Evolutionary conservation across 2,329 filamentous ascomycete genomes (phyloP).

Genomic region (Trichoderma aggressivum): DNA sequence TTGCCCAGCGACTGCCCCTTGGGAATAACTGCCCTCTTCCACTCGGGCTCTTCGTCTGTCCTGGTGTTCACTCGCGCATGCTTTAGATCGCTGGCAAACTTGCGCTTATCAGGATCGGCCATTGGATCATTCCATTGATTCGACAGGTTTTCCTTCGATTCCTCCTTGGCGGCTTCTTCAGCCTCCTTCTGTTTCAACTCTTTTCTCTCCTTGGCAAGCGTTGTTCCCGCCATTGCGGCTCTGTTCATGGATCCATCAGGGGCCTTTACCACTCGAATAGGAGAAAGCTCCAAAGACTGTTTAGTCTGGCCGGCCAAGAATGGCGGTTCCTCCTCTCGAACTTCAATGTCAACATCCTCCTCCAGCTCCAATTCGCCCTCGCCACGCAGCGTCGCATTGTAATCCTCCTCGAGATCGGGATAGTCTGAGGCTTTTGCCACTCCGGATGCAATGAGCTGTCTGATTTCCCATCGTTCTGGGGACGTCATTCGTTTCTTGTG

Average conservation of each 20-base stretch:
- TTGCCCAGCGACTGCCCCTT: constrained; percentile 81
- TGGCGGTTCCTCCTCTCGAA: constrained; percentile 91
- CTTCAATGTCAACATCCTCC: constrained; percentile 95
- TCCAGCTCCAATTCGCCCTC: constrained; percentile 89
- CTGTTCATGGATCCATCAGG: constrained; percentile 97
- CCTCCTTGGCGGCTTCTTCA: constrained; percentile 69
- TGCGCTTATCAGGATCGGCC: constrained; percentile 76
- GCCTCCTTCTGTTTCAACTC: constrained; percentile 86
- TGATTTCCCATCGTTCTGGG: constrained; percentile 95
- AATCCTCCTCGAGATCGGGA: constrained; percentile 91
- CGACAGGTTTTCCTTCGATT: constrained; percentile 76
- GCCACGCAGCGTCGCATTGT: constrained; percentile 80
- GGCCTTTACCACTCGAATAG: constrained; percentile 94
- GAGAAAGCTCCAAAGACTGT: constrained; percentile 89
- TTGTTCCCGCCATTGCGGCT: constrained; percentile 89
- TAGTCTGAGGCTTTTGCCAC: constrained; percentile 91
- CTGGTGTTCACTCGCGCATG: constrained; percentile 60
- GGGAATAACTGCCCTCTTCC: constrained; percentile 79
- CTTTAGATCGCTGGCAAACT: constrained; percentile 85
- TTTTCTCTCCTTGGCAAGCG: constrained; percentile 82
- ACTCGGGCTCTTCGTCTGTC: constrained; percentile 76
- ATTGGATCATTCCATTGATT: constrained; percentile 97
- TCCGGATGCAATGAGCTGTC: constrained; percentile 92
- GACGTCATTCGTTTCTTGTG: constrained; percentile 93
- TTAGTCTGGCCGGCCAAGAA: constrained; percentile 96